Conservation (phyloP, 2,329 filamentous ascomycete species). For the Magnaporthiopsis incrustans region DNA sequence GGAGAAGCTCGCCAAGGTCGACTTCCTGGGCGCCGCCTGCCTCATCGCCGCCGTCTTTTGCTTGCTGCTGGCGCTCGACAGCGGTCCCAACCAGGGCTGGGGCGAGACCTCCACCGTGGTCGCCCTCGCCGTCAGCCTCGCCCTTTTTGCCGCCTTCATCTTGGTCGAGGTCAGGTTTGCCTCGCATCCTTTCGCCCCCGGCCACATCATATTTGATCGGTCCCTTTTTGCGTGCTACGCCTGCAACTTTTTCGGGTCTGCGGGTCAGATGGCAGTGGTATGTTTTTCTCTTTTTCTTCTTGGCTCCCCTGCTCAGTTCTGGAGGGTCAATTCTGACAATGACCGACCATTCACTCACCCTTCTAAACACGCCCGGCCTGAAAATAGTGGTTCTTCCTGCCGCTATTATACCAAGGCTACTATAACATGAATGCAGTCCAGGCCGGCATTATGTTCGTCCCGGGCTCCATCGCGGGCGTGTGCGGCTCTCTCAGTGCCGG, state of each 20-base stretch:
- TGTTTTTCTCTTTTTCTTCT: neutral
- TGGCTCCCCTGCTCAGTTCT: neutral
- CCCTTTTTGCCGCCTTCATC: constrained; percentile 59
- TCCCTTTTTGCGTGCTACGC: constrained; percentile 60
- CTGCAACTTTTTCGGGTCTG: constrained; percentile 65
- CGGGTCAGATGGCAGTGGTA: constrained; percentile 44
- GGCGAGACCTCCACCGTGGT: constrained; percentile 46
- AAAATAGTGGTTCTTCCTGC: constrained; percentile 55
- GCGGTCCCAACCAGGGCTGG: constrained; percentile 67
- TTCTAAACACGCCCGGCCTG: neutral
- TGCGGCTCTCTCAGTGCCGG: constrained; percentile 57
- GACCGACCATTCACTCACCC: too few relatives aligned
- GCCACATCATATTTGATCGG: constrained; percentile 62
- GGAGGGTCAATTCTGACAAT: neutral
- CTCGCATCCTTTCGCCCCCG: constrained; percentile 64
- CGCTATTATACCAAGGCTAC: constrained; percentile 70
- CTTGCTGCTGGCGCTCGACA: constrained; percentile 62
- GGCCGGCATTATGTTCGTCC: constrained; percentile 59
- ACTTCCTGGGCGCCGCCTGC: constrained; percentile 63
- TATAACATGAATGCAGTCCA: constrained; percentile 54
- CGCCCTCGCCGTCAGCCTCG: constrained; percentile 45
- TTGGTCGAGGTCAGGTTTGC: constrained; percentile 61
- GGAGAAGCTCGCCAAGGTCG: constrained; percentile 57
- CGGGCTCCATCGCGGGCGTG: constrained; percentile 53
- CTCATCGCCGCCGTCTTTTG: constrained; percentile 51